phyloP scores from a whole-genome alignment of 164 flowering plant species.

The Nymphaea colorata region DNA sequence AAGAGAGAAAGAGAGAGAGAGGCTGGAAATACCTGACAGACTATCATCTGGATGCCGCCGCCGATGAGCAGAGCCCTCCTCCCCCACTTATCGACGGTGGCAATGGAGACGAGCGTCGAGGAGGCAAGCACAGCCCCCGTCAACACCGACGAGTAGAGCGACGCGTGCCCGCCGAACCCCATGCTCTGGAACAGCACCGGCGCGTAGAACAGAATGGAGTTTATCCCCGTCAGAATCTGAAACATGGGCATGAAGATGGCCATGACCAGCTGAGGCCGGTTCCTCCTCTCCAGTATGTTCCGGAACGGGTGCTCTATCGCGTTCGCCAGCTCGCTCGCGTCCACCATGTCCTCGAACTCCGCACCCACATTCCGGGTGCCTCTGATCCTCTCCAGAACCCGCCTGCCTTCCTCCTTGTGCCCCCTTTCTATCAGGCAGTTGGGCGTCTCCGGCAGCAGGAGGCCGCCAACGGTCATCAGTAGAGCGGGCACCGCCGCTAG shows the following conservation, averaged over 20 bases:
- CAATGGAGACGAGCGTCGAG: conserved; percentile 74
- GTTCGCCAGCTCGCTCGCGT: conserved; percentile 88
- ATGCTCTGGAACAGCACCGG: conserved; percentile 80
- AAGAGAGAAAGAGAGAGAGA: neutral
- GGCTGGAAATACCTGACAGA: conserved; percentile 51
- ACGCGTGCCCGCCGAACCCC: conserved; percentile 70
- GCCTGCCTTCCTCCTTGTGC: conserved; percentile 31
- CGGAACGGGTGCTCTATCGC: conserved; percentile 70
- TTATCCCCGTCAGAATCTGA: conserved; percentile 84
- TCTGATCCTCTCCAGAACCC: conserved; percentile 52
- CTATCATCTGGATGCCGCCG: conserved; percentile 79
- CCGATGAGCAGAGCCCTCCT: conserved; percentile 55
- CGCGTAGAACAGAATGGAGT: conserved; percentile 82
- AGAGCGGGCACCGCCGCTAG: conserved; percentile 75
- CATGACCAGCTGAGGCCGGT: conserved; percentile 79
- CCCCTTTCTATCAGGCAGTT: conserved; percentile 82
- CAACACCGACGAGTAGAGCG: conserved; percentile 76
- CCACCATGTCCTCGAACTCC: conserved; percentile 70
- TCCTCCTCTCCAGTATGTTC: conserved; percentile 48
- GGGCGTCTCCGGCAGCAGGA: conserved; percentile 81
- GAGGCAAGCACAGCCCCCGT: conserved; percentile 79
- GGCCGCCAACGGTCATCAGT: conserved; percentile 76
- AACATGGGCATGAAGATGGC: conserved; percentile 81
- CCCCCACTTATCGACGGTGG: conserved; percentile 65
- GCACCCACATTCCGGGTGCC: conserved; percentile 65